Percentiles rank a stretch among this genome's conserved stretches.
Evolutionary conservation across 345 rosid genomes (phyloP).

Genomic region (Lepidium aucheri): DNA sequence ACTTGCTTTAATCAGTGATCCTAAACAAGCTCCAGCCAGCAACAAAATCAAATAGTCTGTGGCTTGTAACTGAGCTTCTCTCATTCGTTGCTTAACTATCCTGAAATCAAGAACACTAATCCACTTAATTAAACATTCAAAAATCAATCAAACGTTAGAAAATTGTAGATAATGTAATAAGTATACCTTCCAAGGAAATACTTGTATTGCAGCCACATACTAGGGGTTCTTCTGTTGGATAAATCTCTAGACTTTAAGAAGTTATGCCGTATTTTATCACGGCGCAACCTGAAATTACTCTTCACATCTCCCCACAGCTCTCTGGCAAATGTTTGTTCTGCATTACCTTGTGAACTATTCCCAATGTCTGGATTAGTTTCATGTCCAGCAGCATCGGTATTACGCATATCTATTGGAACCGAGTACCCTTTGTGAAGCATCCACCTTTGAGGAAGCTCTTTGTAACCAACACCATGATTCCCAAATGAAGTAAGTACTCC

Average conservation of each 20-base stretch:
- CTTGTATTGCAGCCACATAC: slow-evolving; percentile 54
- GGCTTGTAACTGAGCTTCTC: slow-evolving; percentile 76
- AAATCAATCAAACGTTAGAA: background rate
- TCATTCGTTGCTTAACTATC: slow-evolving; percentile 70
- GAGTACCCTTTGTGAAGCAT: slow-evolving; percentile 79
- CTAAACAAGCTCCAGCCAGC: slow-evolving; percentile 95
- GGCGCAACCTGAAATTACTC: slow-evolving; percentile 48
- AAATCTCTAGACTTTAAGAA: slow-evolving; percentile 57
- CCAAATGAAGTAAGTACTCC: slow-evolving; percentile 51
- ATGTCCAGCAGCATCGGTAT: slow-evolving; percentile 27
- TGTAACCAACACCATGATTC: slow-evolving; percentile 39
- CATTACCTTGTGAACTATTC: slow-evolving; percentile 17
- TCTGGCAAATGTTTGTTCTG: slow-evolving; percentile 61
- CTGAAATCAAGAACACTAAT: slow-evolving; percentile 41
- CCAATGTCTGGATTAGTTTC: slow-evolving; percentile 23
- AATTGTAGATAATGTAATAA: background rate
- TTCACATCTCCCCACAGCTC: slow-evolving; percentile 86
- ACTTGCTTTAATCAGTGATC: slow-evolving; percentile 48
- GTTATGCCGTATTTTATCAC: slow-evolving; percentile 60
- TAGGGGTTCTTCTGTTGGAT: slow-evolving; percentile 64
- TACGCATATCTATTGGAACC: slow-evolving; percentile 65
- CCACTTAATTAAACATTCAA: background rate
- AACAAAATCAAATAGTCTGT: slow-evolving; percentile 75
- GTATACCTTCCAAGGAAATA: slow-evolving; percentile 81
- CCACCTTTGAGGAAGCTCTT: slow-evolving; percentile 87